Conservation (phyloP, 164 flowering plant genomes). For the Tinospora cordifolia region DNA sequence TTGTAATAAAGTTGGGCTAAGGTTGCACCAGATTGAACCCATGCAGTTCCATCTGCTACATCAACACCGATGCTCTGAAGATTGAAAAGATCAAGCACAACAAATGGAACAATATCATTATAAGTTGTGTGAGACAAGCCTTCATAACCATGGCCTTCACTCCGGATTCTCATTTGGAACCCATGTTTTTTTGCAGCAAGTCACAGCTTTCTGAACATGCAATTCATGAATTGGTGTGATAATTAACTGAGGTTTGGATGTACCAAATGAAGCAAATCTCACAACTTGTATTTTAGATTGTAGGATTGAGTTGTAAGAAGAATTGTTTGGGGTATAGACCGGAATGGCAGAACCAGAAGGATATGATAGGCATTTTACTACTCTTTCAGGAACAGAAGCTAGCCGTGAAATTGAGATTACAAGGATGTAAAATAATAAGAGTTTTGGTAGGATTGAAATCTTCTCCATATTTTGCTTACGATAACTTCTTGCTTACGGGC, state of each 20-base stretch:
- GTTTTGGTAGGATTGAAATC: too few relatives aligned
- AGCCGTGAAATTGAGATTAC: background rate
- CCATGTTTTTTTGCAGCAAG: conserved; percentile 6
- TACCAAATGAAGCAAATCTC: background rate
- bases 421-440: background rate
- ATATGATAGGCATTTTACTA: conserved; percentile 1
- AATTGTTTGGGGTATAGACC: conserved; percentile 5
- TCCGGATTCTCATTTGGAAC: conserved; percentile 1
- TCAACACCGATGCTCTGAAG: too few relatives aligned
- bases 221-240: conserved; percentile 5
- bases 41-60: too few relatives aligned
- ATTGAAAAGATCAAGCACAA: conserved; percentile 6
- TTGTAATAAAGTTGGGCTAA: too few relatives aligned
- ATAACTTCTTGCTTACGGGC: too few relatives aligned
- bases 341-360: background rate
- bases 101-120: too few relatives aligned
- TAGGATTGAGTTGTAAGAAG: background rate
- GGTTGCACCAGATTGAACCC: too few relatives aligned
- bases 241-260: conserved; percentile 4
- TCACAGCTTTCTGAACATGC: conserved; percentile 1
- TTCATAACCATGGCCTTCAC: conserved; percentile 11
- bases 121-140: conserved; percentile 1
- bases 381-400: conserved; percentile 1
- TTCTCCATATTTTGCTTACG: too few relatives aligned
- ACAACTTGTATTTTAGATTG: background rate